Conservation (phyloP, 108 stramenopile genomes). For the Licmophora abbreviata region DNA sequence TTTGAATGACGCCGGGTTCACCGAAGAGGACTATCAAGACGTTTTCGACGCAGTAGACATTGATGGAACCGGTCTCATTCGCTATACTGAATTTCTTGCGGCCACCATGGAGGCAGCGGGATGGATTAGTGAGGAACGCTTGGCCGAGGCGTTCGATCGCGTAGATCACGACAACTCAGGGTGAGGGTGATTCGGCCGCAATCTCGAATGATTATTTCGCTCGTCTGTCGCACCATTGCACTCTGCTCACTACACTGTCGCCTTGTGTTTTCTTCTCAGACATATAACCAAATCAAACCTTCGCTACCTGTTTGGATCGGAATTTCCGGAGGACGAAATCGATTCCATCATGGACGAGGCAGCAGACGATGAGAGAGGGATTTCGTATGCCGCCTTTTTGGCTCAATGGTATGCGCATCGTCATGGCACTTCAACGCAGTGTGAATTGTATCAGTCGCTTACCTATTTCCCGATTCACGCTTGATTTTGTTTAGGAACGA, state of each 20-base stretch:
- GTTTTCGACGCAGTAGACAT: conserved; percentile 59
- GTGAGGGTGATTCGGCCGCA: no score
- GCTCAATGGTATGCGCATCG: conserved; percentile 33
- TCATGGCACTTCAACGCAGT: no score
- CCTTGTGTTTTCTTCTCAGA: no score
- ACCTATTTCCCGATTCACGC: no score
- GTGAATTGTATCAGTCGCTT: no score
- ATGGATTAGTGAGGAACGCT: conserved; percentile 47
- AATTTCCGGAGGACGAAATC: conserved; percentile 40
- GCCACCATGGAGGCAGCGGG: conserved; percentile 79
- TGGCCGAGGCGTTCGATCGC: conserved; percentile 76
- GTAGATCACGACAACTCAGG: conserved; percentile 73
- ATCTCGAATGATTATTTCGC: no score
- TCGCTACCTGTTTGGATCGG: conserved; percentile 57
- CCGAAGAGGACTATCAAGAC: conserved; percentile 57
- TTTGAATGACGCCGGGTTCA: conserved; percentile 37
- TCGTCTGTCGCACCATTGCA: no score
- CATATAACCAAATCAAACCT: no score
- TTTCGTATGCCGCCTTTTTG: conserved; percentile 49
- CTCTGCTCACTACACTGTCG: no score
- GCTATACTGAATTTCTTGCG: conserved; percentile 71
- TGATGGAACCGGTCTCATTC: conserved; percentile 25
- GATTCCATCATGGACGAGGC: conserved; percentile 88
- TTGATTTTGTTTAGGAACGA: no score
- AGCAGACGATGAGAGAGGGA: conserved; percentile 71